Conservation (phyloP, 1,284 basidiomycete genomes). For the Pseudozyma flocculosa region DNA sequence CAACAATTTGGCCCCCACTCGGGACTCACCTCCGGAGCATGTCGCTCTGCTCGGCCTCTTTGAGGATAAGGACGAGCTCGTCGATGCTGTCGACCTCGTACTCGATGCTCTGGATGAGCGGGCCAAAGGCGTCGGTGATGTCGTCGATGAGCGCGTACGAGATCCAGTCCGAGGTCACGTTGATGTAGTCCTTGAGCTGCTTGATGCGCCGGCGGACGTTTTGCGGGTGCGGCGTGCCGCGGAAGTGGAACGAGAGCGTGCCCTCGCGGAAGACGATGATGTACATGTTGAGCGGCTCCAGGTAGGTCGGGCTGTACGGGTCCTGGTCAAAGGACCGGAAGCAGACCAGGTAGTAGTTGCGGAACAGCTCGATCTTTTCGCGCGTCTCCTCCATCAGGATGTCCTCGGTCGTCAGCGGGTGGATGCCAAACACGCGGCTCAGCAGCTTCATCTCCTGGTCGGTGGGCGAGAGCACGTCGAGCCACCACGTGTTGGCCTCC, state of each 20-base stretch:
- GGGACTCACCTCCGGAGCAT: constrained; percentile 65
- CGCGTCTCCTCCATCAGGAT: constrained; percentile 99
- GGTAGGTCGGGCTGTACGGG: constrained; percentile 91
- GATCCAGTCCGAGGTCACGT: constrained; percentile 99
- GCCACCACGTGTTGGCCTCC: constrained; percentile 91
- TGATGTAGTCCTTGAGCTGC: constrained; percentile 98
- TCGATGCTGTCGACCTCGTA: constrained; percentile 99
- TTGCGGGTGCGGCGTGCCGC: constrained; percentile 93
- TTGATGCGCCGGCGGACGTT: constrained; percentile 97
- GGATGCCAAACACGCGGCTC: constrained; percentile 77
- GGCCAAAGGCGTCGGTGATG: constrained; percentile 98
- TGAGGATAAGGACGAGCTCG: constrained; percentile 93
- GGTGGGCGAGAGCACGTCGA: constrained; percentile 90
- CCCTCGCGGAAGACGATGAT: constrained; percentile 98
- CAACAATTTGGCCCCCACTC: no score
- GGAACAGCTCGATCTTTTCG: constrained; percentile 98
- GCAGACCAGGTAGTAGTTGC: constrained; percentile 98
- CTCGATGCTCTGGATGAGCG: constrained; percentile 96
- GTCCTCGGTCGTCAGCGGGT: constrained; percentile 97
- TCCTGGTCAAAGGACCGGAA: constrained; percentile 99
- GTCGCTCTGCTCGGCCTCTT: constrained; percentile 77
- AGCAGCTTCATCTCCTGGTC: constrained; percentile 98
- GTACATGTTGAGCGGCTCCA: constrained; percentile 99
- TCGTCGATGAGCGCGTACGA: constrained; percentile 99
- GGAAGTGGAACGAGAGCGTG: constrained; percentile 96